Percentiles rank a stretch among this genome's conserved stretches.
Conservation (phyloP, 139 green algal genomes). For the Coelastrella sp. region DNA sequence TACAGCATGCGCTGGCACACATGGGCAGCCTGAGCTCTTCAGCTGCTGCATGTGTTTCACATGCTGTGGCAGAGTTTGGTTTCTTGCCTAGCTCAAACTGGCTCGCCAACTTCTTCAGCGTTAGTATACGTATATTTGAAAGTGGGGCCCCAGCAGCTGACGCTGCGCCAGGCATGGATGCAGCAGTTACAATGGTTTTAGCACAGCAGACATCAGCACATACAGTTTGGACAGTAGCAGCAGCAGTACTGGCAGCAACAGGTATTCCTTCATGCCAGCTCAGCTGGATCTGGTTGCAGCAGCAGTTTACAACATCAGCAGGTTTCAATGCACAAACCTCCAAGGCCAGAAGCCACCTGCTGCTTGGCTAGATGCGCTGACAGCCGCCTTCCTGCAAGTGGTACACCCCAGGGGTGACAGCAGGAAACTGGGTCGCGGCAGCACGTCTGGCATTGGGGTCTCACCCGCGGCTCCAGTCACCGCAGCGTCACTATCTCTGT, state of each 20-base stretch:
- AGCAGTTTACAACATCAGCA: conserved; percentile 19
- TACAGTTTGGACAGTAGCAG: background rate
- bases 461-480: background rate
- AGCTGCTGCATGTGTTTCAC: background rate
- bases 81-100: background rate
- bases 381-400: background rate
- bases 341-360: conserved; percentile 5
- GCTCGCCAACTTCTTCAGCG: background rate
- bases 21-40: background rate
- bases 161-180: background rate
- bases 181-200: background rate
- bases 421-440: no score
- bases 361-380: background rate
- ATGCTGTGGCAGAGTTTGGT: background rate
- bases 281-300: conserved; percentile 3
- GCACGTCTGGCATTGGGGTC: no score
- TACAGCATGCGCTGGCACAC: background rate
- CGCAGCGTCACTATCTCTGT: background rate
- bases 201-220: background rate
- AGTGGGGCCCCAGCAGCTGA: background rate
- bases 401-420: no score
- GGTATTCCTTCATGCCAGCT: background rate
- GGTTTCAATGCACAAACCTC: background rate
- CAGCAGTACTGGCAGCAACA: conserved; percentile 7
- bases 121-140: background rate